Percentiles rank a stretch among this genome's conserved stretches.
Conservation (phyloP, 345 rosid genomes). For the Angophora floribunda region DNA sequence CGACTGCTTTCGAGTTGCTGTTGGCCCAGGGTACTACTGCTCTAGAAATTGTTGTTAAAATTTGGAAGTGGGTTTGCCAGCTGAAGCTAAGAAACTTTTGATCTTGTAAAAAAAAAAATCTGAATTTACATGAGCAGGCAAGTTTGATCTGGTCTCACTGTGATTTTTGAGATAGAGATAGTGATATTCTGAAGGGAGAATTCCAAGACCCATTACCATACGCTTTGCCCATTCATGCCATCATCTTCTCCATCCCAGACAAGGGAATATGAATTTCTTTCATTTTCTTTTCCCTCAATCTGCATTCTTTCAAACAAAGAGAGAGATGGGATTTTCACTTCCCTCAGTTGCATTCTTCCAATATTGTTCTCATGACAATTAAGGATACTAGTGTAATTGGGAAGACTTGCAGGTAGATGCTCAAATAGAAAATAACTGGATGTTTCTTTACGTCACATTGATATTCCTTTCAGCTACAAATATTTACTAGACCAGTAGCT, state of each 20-base stretch:
- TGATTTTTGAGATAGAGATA: background rate
- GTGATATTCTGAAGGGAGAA: background rate
- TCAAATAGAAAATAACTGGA: background rate
- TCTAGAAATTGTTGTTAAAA: background rate
- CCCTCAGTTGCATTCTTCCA: background rate
- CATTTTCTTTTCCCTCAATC: background rate
- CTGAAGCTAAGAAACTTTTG: accelerated
- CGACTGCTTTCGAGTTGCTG: background rate
- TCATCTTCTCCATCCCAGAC: background rate
- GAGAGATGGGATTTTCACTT: background rate
- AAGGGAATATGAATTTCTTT: background rate
- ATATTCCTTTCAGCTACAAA: background rate
- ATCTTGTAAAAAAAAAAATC: background rate
- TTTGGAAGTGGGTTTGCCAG: background rate
- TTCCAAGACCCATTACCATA: background rate
- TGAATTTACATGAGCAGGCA: background rate
- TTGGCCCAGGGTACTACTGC: accelerated
- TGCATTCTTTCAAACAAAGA: background rate
- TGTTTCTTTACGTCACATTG: background rate
- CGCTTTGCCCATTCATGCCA: background rate
- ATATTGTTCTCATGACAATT: background rate
- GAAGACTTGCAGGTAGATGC: background rate
- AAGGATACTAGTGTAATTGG: accelerated
- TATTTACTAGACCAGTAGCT: background rate
- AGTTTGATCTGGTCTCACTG: background rate